Base-by-base conservation (phyloP, 305 asterid genomes). In the Ruellia speciosa region DNA sequence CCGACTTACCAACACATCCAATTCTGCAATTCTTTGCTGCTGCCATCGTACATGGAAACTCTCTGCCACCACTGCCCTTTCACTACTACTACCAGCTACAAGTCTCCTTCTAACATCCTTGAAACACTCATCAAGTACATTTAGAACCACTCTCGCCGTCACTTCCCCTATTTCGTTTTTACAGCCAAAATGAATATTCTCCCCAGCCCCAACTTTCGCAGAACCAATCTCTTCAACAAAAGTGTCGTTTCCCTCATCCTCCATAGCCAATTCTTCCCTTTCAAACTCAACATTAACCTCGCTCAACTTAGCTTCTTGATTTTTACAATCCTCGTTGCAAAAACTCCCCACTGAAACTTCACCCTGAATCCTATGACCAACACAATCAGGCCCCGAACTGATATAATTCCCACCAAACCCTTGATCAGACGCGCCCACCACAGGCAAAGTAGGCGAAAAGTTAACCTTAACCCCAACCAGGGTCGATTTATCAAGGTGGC, bases 201-300 rank as follows among this genome's bases (percentile, higher is more conserved):
- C 62, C 50, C 46, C 56, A 9, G 41, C 48, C 55, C 43, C 65
- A 28, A 18, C 65, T 51, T 40, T 62, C 12, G 12, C 9, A 6
- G 15, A 33, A 63, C 34, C 59, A 58, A 19, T 56, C 62, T 19
- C 71, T 11, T 51, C 72, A 24, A 24, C 31, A 24, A 24, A 24
- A 2, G 31, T 2, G 3, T 1, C 31, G 31, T 24, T 24, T 24
- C 31, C 31, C 31, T 24, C 31, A 24, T 24, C 31, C 31, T 24
- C 31, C 31, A 24, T 24, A 24, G 31, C 31, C 41, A 33, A 66
- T 31, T 64, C 77, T 50, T 68, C 78, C 56, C 66, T 77, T 65
- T 85, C 96, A 18, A 83, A 74, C 70, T 79, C 79, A 75, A 85
- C 94, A 69, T 83, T 78, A 69, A 85, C 96, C 79, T 83, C 94